A percentile compares a stretch with the other conserved stretches of the same genome.
Conservation (phyloP, 2,329 filamentous ascomycete species). For the Colletotrichum paranaense region DNA sequence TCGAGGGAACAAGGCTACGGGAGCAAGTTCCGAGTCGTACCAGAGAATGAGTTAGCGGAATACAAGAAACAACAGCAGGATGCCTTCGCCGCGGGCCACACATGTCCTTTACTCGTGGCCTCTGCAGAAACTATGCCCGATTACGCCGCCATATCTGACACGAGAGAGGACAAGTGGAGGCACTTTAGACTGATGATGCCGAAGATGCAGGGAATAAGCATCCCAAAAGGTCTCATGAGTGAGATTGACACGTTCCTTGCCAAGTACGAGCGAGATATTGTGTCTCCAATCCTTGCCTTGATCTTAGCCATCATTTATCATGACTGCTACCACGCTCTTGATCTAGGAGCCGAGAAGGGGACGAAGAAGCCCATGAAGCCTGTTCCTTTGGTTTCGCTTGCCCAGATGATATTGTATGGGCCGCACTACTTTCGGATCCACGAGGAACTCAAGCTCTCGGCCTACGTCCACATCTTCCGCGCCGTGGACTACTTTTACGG, state of each 20-base stretch:
- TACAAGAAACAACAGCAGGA: not conserved
- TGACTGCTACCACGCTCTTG: too few relatives aligned
- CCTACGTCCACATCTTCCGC: slow-evolving; percentile 9
- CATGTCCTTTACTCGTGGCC: not conserved
- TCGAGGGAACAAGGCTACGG: not conserved
- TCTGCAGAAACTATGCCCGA: not conserved
- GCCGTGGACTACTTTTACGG: not conserved
- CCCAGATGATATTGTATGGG: not conserved
- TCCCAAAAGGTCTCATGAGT: not conserved
- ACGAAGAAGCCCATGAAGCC: too few relatives aligned
- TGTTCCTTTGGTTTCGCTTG: not conserved
- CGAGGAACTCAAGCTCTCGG: not conserved
- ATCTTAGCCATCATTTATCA: not conserved
- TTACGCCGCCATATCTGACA: not conserved
- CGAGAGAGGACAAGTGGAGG: not conserved
- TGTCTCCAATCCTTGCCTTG: not conserved
- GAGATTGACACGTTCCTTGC: not conserved
- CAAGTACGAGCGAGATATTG: not conserved
- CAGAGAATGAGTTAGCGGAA: not conserved
- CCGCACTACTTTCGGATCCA: slow-evolving; percentile 4
- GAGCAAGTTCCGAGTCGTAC: not conserved
- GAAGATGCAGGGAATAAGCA: not conserved
- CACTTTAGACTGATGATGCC: not conserved
- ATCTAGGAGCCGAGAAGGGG: not conserved
- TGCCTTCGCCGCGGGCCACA: not conserved